A percentile compares a stretch with the other conserved stretches of the same genome.
Evolutionary conservation across 192 early-diverging fungal genomes (phyloP).

Genomic region (Kickxella alabastrina): DNA sequence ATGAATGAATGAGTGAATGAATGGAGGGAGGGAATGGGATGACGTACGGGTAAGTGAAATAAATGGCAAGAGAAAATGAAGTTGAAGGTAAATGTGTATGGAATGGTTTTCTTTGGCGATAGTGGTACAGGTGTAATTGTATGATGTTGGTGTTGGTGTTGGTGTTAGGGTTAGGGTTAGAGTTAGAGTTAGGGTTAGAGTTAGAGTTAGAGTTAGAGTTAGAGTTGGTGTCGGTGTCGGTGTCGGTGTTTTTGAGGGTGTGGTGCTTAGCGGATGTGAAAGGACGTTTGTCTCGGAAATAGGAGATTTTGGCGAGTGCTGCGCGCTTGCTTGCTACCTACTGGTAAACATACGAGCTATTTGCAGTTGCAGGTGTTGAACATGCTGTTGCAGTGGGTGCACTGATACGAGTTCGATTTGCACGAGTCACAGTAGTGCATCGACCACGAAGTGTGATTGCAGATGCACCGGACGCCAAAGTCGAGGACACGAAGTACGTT

Average conservation of each 20-base stretch:
- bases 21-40: background rate
- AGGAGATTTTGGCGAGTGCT: too few relatives aligned
- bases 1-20: background rate
- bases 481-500: conserved; percentile 26
- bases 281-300: background rate
- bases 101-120: too few relatives aligned
- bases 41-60: background rate
- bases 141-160: too few relatives aligned
- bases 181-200: too few relatives aligned
- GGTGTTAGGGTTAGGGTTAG: too few relatives aligned
- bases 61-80: background rate
- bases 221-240: too few relatives aligned
- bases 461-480: conserved; percentile 44
- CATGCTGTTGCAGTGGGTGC: conserved; percentile 39
- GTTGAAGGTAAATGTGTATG: background rate
- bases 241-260: too few relatives aligned
- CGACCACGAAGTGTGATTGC: conserved; percentile 43
- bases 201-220: too few relatives aligned
- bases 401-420: conserved; percentile 41
- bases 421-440: conserved; percentile 44
- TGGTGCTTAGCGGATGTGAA: too few relatives aligned
- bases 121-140: background rate
- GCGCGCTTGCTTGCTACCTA: too few relatives aligned
- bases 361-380: conserved; percentile 30
- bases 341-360: too few relatives aligned